Evolutionary conservation across 495 filamentous ascomycete species (phyloP).

Genomic region (Penicillium salamii): DNA sequence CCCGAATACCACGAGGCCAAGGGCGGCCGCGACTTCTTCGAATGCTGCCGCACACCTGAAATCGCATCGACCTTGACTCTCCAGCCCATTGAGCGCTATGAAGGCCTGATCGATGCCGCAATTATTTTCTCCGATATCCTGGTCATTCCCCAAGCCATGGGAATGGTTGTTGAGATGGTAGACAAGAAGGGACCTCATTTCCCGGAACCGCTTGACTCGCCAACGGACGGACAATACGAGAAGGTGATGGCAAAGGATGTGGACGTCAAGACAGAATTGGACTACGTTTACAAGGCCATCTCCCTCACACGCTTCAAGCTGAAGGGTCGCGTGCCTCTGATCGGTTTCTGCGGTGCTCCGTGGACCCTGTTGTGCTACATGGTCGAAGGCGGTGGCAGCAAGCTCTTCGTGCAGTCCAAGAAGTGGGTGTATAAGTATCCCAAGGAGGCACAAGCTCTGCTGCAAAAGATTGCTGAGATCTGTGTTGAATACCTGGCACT

Average conservation of each 20-base stretch:
- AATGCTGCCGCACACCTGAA: slow-evolving; percentile 90
- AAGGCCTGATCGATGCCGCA: slow-evolving; percentile 87
- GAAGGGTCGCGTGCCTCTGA: slow-evolving; percentile 80
- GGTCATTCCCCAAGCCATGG: slow-evolving; percentile 95
- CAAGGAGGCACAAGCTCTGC: slow-evolving; percentile 69
- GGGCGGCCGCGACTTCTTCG: slow-evolving; percentile 87
- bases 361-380: slow-evolving; percentile 98
- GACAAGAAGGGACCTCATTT: slow-evolving; percentile 95
- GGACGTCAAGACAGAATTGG: slow-evolving; percentile 77
- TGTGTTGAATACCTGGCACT: slow-evolving; percentile 92
- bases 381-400: slow-evolving; percentile 94
- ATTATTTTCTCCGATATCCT: slow-evolving; percentile 99
- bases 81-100: slow-evolving; percentile 89
- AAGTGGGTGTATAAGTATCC: slow-evolving; percentile 94
- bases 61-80: slow-evolving; percentile 87
- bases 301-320: slow-evolving; percentile 87
- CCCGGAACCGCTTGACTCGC: slow-evolving; percentile 74
- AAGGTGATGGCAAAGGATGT: slow-evolving; percentile 73
- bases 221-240: slow-evolving; percentile 76
- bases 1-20: slow-evolving; percentile 97
- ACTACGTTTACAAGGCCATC: slow-evolving; percentile 95
- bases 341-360: slow-evolving; percentile 96
- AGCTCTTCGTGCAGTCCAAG: slow-evolving; percentile 87
- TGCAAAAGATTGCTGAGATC: slow-evolving; percentile 87
- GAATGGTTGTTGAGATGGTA: slow-evolving; percentile 95